Evolutionary conservation across 257 asterid genomes (phyloP), one percentile per base, ranked within the genome.

Genomic region (Linaria vulgaris): DNA sequence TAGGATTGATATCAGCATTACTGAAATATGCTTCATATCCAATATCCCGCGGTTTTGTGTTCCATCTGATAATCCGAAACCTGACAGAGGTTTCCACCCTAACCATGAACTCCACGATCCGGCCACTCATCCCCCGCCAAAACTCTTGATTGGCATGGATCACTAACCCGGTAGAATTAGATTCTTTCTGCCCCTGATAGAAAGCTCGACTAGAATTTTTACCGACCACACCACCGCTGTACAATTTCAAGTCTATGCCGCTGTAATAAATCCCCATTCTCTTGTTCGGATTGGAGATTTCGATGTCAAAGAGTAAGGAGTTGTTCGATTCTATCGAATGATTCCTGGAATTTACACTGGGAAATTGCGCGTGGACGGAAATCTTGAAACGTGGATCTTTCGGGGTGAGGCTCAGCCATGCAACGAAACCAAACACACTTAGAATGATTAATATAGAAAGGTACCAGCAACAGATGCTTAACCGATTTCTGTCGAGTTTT

Each of bases 321-420:
- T 22, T 34, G 56, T 20, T 55, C 16, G 55, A 52, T 15, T 66
- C 59, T 1, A 20, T 3, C 9, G 70, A 58, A 38, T 8, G 38
- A 25, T 79, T 71, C 13, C 21, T 24, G 60, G 68, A 21, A 51
- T 74, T 34, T 9, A 16, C 49, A 15, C 30, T 12, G 12, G 73
- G 67, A 51, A 70, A 66, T 9, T n/a, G 68, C 2, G 57, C 34
- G 0, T 21, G 37, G 6, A 30, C 10, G 11, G 41, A 34, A 16
- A 80, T 50, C 12, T 53, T 44, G 71, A 80, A 58, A 51, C 30
- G 23, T 1, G 85, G 85, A 12, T 71, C 62, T 69, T 20, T 74
- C 6, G 85, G 85, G 21, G 68, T 74, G 34, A 80, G 63, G 46
- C 80, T 71, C n/a, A 69, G 79, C 85, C 85, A 77, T 66, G 69